Evolutionary conservation across 306 rosid species (phyloP), one percentile per base, ranked within the genome.

Genomic region (Prunus kanzakura): DNA sequence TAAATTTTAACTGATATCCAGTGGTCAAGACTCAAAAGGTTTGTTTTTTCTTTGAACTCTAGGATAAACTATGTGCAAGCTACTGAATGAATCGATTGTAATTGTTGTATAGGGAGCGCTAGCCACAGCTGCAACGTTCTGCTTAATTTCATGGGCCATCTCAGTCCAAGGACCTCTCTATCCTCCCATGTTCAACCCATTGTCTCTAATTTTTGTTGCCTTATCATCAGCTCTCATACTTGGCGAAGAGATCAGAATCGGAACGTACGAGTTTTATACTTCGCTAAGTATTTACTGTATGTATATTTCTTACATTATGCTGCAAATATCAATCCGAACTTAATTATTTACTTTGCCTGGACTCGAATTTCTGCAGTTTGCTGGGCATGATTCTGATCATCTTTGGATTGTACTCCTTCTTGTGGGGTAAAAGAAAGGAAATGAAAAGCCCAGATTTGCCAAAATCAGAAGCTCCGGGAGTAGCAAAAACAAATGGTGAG

Each of bases 171-270:
- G 97, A 43, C 91, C 97, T 3, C 83, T 83, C 49, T 93, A 84
- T 63, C 93, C 92, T 11, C 65, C 97, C 22, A 90, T 90, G 89
- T 93, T 90, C 83, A 88, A 90, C 78, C 92, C 97, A 1, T 11
- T 93, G 25, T 38, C 91, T 79, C 87, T 88, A 18, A 49, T 93
- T 76, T 87, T 89, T 71, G 96, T 93, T 69, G 87, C 91, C 13
- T 19, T 86, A 27, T 75, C 77, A 32, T 93, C 88, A 81, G 87
- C 90, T 38, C 4, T 90, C 74, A 2, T 90, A 8, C 81, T 93
- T 13, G 90, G 88, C 0, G 87, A 80, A 82, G 81, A 84, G 46
- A 52, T 90, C 5, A 82, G 20, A 73, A n/a, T 71, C 20, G 97
- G 96, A 81, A 87, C 12, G 97, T 90, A 84, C 0, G 89, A 14